Conservation (phyloP, 2,329 filamentous ascomycete genomes). For the Talaromyces sp. region DNA sequence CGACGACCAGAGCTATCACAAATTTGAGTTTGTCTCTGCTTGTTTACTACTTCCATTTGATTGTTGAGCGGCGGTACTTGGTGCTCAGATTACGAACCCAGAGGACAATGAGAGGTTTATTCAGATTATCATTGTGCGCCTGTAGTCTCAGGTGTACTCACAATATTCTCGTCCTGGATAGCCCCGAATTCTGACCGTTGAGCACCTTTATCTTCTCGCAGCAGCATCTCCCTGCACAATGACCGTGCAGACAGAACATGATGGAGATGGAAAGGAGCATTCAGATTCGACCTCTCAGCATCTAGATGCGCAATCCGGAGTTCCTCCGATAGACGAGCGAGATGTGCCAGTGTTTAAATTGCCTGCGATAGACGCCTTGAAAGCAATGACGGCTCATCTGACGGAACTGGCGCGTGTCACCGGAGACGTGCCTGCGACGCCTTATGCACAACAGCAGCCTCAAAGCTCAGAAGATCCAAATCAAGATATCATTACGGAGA, state of each 20-base stretch:
- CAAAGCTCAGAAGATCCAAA: neutral
- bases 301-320: conserved; percentile 18
- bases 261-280: conserved; percentile 21
- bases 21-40: neutral
- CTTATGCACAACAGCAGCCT: conserved; percentile 7
- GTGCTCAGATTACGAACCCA: conserved; percentile 15
- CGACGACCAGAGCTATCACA: neutral
- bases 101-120: conserved; percentile 35
- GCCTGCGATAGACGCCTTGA: conserved; percentile 69
- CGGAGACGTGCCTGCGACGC: conserved; percentile 72
- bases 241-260: conserved; percentile 23
- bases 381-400: conserved; percentile 68
- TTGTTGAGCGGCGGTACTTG: neutral
- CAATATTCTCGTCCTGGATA: conserved; percentile 14
- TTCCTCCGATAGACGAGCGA: conserved; percentile 17
- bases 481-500: conserved; percentile 8
- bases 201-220: conserved; percentile 1
- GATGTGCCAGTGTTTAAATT: conserved; percentile 58
- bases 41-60: neutral
- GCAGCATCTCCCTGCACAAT: conserved; percentile 21
- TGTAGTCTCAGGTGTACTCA: conserved; percentile 28
- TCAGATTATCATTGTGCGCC: conserved; percentile 25
- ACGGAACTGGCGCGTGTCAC: conserved; percentile 47
- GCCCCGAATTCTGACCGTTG: conserved; percentile 12
- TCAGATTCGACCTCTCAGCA: conserved; percentile 11